Percentiles rank a stretch among this genome's conserved stretches.
Evolutionary conservation across 2,329 filamentous ascomycete genomes (phyloP).

Genomic region (Blumeria hordei): DNA sequence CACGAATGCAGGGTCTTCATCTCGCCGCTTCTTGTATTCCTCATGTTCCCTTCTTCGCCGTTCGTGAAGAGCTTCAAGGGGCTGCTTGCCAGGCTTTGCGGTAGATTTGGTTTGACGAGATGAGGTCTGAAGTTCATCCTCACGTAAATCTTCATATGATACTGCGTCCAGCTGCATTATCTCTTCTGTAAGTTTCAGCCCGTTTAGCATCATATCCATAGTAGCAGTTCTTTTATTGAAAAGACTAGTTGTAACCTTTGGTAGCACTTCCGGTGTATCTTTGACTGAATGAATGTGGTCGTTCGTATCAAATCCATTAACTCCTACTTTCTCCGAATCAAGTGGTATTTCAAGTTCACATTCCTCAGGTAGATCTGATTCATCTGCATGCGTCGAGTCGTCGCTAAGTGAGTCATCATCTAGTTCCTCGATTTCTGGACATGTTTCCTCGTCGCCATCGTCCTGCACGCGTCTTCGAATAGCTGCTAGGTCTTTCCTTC

Average conservation of each 20-base stretch:
- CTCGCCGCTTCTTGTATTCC: constrained; percentile 68
- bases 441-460: constrained; percentile 39
- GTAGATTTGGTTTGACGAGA: constrained; percentile 15
- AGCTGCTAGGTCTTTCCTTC: constrained; percentile 41
- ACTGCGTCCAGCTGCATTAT: constrained; percentile 8
- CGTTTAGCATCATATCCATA: constrained; percentile 34
- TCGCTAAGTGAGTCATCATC: constrained; percentile 44
- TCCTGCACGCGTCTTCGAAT: constrained; percentile 45
- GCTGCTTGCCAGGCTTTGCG: constrained; percentile 18
- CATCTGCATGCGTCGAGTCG: constrained; percentile 20
- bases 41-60: constrained; percentile 67
- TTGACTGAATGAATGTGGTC: neutral
- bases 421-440: constrained; percentile 27
- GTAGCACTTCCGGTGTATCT: too few species aligned
- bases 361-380: neutral
- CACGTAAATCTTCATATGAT: constrained; percentile 14
- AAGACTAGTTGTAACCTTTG: neutral
- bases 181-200: constrained; percentile 14
- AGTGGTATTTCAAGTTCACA: neutral
- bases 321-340: neutral
- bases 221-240: constrained; percentile 11
- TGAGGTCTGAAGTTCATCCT: constrained; percentile 9
- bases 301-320: neutral
- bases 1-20: constrained; percentile 79
- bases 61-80: constrained; percentile 37